Percentiles rank a stretch among this genome's conserved stretches.
phyloP scores from a whole-genome alignment of 306 rosid species.

The Alnus glutinosa region DNA sequence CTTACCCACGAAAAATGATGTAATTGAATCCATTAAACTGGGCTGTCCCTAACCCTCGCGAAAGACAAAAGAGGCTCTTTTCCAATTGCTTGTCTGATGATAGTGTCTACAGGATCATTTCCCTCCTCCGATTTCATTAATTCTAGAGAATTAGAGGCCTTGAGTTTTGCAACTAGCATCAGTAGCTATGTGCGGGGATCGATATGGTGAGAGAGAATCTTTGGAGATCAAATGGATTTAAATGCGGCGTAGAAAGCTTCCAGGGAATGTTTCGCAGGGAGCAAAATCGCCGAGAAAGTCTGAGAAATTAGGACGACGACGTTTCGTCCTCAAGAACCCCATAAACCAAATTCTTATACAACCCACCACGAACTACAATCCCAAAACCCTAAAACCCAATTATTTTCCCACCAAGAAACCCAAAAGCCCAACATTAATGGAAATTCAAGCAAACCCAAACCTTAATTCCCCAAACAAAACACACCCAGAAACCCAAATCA shows the following conservation, averaged over 20 bases:
- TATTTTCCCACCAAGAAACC: too few relatives aligned
- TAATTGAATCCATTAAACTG: conserved; percentile 68
- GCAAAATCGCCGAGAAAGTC: conserved; percentile 61
- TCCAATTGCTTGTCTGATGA: conserved; percentile 67
- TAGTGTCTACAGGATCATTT: conserved; percentile 69
- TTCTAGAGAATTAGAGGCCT: conserved; percentile 44
- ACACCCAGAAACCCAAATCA: too few relatives aligned
- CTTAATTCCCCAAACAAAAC: too few relatives aligned
- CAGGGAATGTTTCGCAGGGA: conserved; percentile 40
- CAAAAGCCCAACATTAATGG: too few relatives aligned
- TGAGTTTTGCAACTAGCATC: conserved; percentile 70
- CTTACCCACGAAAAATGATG: too few relatives aligned
- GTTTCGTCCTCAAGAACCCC: too few relatives aligned
- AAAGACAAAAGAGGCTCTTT: conserved; percentile 60
- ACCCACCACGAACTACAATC: too few relatives aligned
- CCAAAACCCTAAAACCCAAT: too few relatives aligned
- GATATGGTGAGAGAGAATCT: conserved; percentile 16
- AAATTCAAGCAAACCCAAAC: too few relatives aligned
- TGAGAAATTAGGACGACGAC: conserved; percentile 47
- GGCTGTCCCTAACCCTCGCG: conserved; percentile 60
- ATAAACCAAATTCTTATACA: too few relatives aligned
- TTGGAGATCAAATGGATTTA: conserved; percentile 44
- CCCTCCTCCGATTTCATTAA: conserved; percentile 69
- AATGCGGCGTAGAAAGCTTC: conserved; percentile 13
- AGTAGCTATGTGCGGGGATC: conserved; percentile 40